phyloP scores from a whole-genome alignment of 768 basidiomycete species.

The Xerocomellus intermedius region DNA sequence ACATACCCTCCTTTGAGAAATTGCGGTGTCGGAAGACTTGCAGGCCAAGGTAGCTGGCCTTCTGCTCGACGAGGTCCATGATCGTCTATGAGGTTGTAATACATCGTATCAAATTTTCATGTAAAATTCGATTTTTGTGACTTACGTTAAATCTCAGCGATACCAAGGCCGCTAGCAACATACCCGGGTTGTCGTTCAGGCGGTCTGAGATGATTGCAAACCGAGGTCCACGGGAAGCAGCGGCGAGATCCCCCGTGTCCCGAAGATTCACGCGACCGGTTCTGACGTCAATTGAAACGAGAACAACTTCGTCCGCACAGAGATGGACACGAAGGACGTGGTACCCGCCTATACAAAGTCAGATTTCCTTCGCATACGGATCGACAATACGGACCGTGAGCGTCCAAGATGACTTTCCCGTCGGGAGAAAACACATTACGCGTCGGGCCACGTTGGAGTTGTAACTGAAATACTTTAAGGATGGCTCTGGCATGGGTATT shows the following conservation, averaged over 20 bases:
- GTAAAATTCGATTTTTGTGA: not conserved
- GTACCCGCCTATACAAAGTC: conserved; percentile 42
- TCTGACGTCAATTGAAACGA: conserved; percentile 74
- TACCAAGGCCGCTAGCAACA: conserved; percentile 56
- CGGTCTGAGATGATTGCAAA: conserved; percentile 57
- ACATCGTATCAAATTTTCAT: not conserved
- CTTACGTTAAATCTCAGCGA: conserved; percentile 63
- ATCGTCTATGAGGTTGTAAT: conserved; percentile 61
- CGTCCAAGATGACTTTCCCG: conserved; percentile 54
- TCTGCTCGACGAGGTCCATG: conserved; percentile 77
- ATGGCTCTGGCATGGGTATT: conserved; percentile 64
- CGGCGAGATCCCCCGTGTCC: conserved; percentile 79
- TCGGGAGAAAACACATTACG: conserved; percentile 60
- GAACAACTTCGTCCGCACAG: conserved; percentile 73
- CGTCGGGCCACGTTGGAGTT: conserved; percentile 50
- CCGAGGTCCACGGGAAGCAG: conserved; percentile 67
- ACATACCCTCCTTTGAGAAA: conserved; percentile 60
- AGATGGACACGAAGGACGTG: conserved; percentile 66
- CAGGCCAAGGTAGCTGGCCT: conserved; percentile 82
- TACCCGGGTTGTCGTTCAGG: conserved; percentile 67
- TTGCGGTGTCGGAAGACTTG: conserved; percentile 69
- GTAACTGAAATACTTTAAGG: conserved; percentile 52
- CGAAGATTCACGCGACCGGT: conserved; percentile 77
- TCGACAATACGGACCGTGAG: conserved; percentile 46
- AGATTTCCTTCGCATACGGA: not conserved